Conservation (phyloP, 805 yeast genomes). For the Candida tallmaniae region DNA sequence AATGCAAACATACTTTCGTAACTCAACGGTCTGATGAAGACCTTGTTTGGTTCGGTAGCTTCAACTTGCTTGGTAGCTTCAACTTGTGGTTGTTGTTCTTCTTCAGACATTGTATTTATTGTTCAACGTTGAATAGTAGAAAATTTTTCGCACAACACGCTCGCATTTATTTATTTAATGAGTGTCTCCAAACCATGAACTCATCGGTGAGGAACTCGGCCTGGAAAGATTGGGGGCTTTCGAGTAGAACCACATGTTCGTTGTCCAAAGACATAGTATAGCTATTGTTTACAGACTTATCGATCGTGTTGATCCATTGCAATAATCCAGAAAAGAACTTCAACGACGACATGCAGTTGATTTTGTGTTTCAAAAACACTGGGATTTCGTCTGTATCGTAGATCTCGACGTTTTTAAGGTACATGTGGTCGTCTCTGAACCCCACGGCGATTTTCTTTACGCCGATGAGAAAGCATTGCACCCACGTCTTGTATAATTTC, state of each 20-base stretch:
- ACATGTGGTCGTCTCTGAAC: constrained; percentile 69
- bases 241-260: constrained; percentile 39
- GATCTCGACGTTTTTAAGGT: constrained; percentile 68
- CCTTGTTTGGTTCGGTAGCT: constrained; percentile 22
- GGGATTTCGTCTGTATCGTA: constrained; percentile 79
- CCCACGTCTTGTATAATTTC: constrained; percentile 82
- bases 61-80: constrained; percentile 3
- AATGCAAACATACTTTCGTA: constrained; percentile 41
- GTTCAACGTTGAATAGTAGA: too few relatives aligned
- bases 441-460: constrained; percentile 80
- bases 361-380: constrained; percentile 50
- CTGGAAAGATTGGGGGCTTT: constrained; percentile 35
- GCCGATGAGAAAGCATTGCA: constrained; percentile 87
- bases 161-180: not conserved
- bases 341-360: constrained; percentile 73
- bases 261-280: constrained; percentile 42
- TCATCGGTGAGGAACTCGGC: constrained; percentile 46
- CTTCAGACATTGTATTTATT: not conserved
- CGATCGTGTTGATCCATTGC: constrained; percentile 63
- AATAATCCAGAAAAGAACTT: constrained; percentile 83
- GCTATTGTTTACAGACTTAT: constrained; percentile 41
- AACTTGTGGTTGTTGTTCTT: too few relatives aligned
- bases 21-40: constrained; percentile 62
- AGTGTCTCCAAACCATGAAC: constrained; percentile 31
- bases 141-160: not conserved